Evolutionary conservation across 306 rosid species (phyloP).

Genomic region (Luffa aegyptiaca): DNA sequence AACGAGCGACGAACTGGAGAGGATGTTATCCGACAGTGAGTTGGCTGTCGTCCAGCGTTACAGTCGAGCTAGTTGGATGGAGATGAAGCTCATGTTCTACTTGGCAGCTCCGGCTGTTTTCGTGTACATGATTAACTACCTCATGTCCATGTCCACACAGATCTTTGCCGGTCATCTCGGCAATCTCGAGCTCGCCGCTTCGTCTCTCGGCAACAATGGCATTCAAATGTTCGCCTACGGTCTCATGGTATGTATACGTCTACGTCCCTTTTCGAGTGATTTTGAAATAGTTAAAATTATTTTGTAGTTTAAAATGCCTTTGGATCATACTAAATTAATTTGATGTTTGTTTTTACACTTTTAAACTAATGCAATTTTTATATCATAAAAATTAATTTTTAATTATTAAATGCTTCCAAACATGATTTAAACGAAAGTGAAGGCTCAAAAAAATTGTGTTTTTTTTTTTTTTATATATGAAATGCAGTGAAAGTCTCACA

Average conservation of each 20-base stretch:
- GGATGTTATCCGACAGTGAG: conserved; percentile 26
- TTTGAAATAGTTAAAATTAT: no score
- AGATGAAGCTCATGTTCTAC: conserved; percentile 39
- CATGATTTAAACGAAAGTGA: no score
- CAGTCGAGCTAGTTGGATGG: conserved; percentile 43
- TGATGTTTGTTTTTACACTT: no score
- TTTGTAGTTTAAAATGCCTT: no score
- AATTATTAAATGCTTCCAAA: no score
- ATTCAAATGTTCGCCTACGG: conserved; percentile 61
- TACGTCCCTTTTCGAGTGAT: no score
- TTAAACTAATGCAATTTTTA: no score
- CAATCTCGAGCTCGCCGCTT: conserved; percentile 69
- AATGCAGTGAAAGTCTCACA: no score
- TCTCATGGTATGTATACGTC: conserved; percentile 33
- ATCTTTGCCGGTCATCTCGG: conserved; percentile 70
- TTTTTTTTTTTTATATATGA: no score
- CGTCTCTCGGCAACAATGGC: conserved; percentile 74
- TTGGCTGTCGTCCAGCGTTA: conserved; percentile 25
- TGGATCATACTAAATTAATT: no score
- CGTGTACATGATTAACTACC: conserved; percentile 52
- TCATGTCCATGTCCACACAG: conserved; percentile 47
- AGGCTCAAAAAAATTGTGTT: no score
- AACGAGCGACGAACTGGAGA: conserved; percentile 26
- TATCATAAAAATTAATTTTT: no score
- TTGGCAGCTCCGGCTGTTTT: conserved; percentile 62